Evolutionary conservation across 495 filamentous ascomycete species (phyloP).

Genomic region (Rhypophila decipiens): DNA sequence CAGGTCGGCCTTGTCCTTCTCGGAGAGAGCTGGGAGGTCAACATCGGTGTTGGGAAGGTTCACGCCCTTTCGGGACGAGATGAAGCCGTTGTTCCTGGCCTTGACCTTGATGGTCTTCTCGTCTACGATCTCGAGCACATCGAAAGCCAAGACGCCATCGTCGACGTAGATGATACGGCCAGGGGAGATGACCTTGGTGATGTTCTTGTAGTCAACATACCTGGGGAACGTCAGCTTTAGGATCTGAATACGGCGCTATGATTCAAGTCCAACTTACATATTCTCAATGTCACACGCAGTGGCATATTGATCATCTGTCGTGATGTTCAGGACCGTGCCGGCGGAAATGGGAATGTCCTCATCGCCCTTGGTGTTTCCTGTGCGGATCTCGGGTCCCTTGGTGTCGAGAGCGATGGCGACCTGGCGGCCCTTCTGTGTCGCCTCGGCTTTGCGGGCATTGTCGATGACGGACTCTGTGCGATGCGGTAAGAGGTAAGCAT

Average conservation of each 20-base stretch:
- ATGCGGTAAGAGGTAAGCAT: conserved; percentile 6
- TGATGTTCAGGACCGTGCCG: conserved; percentile 84
- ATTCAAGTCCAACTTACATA: conserved; percentile 59
- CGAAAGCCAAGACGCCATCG: conserved; percentile 92
- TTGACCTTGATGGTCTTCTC: conserved; percentile 77
- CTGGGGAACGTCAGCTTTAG: conserved; percentile 36
- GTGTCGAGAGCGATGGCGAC: conserved; percentile 97
- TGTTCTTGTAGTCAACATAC: conserved; percentile 99
- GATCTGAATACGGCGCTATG: neutral
- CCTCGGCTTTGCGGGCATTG: conserved; percentile 81
- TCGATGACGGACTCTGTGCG: conserved; percentile 84
- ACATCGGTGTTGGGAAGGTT: conserved; percentile 98
- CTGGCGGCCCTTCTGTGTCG: conserved; percentile 66
- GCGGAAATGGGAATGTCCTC: conserved; percentile 79
- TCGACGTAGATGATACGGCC: conserved; percentile 98
- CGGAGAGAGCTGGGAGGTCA: conserved; percentile 94
- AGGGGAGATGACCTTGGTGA: conserved; percentile 92
- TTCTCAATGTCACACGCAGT: conserved; percentile 77
- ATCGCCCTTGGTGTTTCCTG: conserved; percentile 82
- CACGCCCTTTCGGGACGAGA: conserved; percentile 96
- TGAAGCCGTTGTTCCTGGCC: conserved; percentile 94
- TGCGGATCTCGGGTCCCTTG: conserved; percentile 98
- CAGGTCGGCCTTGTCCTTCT: conserved; percentile 93
- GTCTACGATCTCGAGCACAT: conserved; percentile 81
- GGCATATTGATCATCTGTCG: conserved; percentile 93